Percentiles rank a stretch among this genome's conserved stretches.
phyloP scores from a whole-genome alignment of 208 protist species.

The Naegleria lovaniensis region DNA sequence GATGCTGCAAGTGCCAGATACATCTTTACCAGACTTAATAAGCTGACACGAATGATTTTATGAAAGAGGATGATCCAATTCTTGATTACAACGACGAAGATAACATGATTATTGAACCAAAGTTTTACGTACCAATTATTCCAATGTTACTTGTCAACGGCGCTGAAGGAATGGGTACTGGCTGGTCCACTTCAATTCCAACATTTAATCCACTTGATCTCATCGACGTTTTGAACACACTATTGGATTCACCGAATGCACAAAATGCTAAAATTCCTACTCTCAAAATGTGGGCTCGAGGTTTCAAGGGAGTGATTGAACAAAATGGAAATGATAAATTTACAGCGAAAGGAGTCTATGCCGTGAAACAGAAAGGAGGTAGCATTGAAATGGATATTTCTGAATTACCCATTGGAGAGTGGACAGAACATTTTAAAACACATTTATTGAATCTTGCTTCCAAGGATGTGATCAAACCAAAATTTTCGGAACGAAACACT shows the following conservation, averaged over 20 bases:
- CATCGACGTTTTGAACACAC: slow-evolving; percentile 65
- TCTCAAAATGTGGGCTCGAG: slow-evolving; percentile 54
- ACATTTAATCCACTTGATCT: slow-evolving; percentile 93
- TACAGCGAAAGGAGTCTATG: background rate
- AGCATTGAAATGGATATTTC: slow-evolving; percentile 52
- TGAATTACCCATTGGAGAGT: slow-evolving; percentile 72
- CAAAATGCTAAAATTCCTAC: slow-evolving; percentile 55
- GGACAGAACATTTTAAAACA: slow-evolving; percentile 76
- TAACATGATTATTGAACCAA: slow-evolving; percentile 93
- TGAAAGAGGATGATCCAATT: slow-evolving; percentile 88
- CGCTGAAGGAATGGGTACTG: slow-evolving; percentile 97
- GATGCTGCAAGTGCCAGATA: slow-evolving; percentile 92
- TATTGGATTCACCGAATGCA: slow-evolving; percentile 69
- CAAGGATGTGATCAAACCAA: background rate
- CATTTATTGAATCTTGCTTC: slow-evolving; percentile 12
- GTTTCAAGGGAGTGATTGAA: background rate
- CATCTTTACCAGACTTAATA: slow-evolving; percentile 87
- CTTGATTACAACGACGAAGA: slow-evolving; percentile 96
- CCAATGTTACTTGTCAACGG: slow-evolving; percentile 99
- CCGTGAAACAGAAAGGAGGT: background rate
- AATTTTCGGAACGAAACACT: slow-evolving; percentile 27
- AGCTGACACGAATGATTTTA: slow-evolving; percentile 89
- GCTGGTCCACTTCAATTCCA: slow-evolving; percentile 85
- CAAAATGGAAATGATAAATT: background rate
- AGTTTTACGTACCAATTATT: slow-evolving; percentile 97